These are phyloP conservation scores for Penicillium occitanis DNA, from an alignment of 2,329 filamentous ascomycete species.

Conservation along the genomic window DNA sequence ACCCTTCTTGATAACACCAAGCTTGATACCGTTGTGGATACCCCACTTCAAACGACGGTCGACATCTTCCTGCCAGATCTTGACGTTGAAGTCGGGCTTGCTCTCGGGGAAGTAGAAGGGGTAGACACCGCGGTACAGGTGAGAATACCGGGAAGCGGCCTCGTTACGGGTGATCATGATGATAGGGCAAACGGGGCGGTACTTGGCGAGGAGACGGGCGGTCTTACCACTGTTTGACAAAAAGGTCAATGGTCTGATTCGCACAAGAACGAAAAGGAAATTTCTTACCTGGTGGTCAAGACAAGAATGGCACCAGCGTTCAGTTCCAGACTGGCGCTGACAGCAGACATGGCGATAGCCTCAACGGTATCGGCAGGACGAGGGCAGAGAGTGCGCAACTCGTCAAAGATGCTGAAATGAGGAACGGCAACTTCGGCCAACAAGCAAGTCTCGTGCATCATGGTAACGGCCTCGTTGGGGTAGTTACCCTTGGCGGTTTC, in stretches of 20 bases:
- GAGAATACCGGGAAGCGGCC: constrained; percentile 81
- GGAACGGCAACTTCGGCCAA: constrained; percentile 96
- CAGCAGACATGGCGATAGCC: constrained; percentile 95
- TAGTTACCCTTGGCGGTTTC: constrained; percentile 99
- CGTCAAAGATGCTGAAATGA: constrained; percentile 94
- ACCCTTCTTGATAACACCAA: constrained; percentile 76
- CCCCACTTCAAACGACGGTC: constrained; percentile 98
- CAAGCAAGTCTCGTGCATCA: constrained; percentile 98
- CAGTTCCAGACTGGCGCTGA: constrained; percentile 91
- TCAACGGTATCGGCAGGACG: constrained; percentile 85
- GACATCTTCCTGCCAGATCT: constrained; percentile 98
- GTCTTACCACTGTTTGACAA: constrained; percentile 69
- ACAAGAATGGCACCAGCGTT: constrained; percentile 96
- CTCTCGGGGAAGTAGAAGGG: constrained; percentile 90
- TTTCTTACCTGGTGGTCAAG: constrained; percentile 75
- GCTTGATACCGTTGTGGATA: constrained; percentile 79
- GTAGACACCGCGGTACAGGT: constrained; percentile 96
- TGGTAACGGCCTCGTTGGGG: constrained; percentile 83
- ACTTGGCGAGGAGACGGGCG: constrained; percentile 94
- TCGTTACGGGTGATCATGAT: constrained; percentile 96
- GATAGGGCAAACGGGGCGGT: constrained; percentile 97
- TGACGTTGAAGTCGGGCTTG: constrained; percentile 91
- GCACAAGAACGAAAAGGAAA: neutral
- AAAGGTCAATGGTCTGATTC: constrained; percentile 24
- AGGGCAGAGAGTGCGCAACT: constrained; percentile 79